These are phyloP conservation scores for Saccharomycopsis fodiens DNA, from an alignment of 805 yeast genomes.

Conservation along the genomic window DNA sequence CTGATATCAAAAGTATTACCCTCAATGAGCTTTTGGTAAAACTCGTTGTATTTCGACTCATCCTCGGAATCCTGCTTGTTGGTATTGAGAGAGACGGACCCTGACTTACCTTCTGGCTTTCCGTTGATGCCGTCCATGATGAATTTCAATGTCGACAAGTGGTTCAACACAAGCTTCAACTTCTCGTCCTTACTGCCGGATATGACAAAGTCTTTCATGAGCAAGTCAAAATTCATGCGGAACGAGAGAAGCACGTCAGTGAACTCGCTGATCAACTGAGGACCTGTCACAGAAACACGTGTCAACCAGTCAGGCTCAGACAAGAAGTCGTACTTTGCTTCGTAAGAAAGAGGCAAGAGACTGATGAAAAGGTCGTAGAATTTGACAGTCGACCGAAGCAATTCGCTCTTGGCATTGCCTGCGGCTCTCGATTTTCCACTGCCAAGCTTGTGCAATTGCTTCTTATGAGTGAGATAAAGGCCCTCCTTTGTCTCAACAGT, in stretches of 20 bases:
- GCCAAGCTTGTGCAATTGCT: constrained; percentile 19
- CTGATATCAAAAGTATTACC: not conserved
- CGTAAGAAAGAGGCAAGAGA: constrained; percentile 42
- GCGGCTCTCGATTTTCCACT: constrained; percentile 30
- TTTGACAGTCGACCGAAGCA: not conserved
- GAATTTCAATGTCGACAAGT: constrained; percentile 42
- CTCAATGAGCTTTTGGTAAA: constrained; percentile 10
- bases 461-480: too few relatives aligned
- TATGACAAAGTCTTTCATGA: constrained; percentile 36
- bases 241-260: constrained; percentile 34
- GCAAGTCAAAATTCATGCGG: constrained; percentile 26
- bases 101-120: constrained; percentile 23
- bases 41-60: constrained; percentile 31
- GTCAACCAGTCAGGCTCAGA: constrained; percentile 27
- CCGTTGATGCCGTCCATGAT: constrained; percentile 38
- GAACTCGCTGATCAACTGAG: constrained; percentile 30
- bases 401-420: constrained; percentile 25
- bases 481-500: not conserved
- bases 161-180: constrained; percentile 48
- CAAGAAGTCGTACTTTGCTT: constrained; percentile 35
- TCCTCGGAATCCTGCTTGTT: constrained; percentile 31
- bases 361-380: constrained; percentile 39
- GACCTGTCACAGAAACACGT: constrained; percentile 29
- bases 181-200: constrained; percentile 45
- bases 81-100: not conserved